Conservation (phyloP, 768 basidiomycete species). For the Ramaria sp. region DNA sequence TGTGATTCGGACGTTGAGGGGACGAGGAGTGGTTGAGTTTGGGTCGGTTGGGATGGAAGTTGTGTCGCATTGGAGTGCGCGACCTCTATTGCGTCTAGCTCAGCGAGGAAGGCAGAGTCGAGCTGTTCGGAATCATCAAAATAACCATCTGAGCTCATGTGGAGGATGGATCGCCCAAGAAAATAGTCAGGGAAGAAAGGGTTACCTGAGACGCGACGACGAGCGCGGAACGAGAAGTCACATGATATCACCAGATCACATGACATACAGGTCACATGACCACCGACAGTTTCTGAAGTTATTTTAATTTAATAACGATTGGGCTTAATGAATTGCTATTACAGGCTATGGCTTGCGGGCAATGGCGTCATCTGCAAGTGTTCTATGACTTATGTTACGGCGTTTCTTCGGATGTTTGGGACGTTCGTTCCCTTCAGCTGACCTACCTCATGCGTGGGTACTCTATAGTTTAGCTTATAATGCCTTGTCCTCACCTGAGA, state of each 20-base stretch:
- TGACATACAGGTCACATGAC: too few relatives aligned
- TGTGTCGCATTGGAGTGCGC: constrained; percentile 25
- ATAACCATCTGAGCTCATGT: constrained; percentile 71
- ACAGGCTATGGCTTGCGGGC: too few relatives aligned
- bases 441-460: too few relatives aligned
- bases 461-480: too few relatives aligned
- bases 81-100: constrained; percentile 66
- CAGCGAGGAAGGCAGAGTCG: constrained; percentile 45
- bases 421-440: too few relatives aligned
- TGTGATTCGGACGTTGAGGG: constrained; percentile 13
- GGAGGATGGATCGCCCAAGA: background rate
- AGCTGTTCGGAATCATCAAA: constrained; percentile 46
- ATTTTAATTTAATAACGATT: too few relatives aligned
- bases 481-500: too few relatives aligned
- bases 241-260: background rate
- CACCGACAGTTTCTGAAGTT: too few relatives aligned
- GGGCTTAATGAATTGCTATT: too few relatives aligned
- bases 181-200: background rate
- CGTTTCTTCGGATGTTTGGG: too few relatives aligned
- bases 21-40: constrained; percentile 12
- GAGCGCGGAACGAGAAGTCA: background rate
- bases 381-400: too few relatives aligned
- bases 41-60: constrained; percentile 11
- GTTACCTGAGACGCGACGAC: background rate
- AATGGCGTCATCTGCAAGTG: too few relatives aligned